Evolutionary conservation across 1,284 basidiomycete species (phyloP).

Genomic region (Cutaneotrichosporon curvatum): DNA sequence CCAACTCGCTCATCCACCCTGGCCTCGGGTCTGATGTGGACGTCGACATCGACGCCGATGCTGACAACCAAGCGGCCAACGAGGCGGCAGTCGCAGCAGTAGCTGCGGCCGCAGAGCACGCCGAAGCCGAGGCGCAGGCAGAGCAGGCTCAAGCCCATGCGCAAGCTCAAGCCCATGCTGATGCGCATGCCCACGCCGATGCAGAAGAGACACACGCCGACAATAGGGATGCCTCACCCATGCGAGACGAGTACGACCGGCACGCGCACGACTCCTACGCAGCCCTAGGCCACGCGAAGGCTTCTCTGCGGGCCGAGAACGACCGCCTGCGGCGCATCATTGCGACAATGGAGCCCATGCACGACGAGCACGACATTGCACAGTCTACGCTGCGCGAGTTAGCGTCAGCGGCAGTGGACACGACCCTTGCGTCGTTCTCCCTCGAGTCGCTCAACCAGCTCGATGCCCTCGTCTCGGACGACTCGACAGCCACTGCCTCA

Average conservation of each 20-base stretch:
- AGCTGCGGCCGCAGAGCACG: neutral
- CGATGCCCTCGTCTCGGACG: neutral
- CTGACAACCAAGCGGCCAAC: neutral
- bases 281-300: neutral
- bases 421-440: conserved; percentile 4
- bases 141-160: neutral
- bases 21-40: neutral
- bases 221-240: neutral
- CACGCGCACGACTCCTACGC: neutral
- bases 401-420: conserved; percentile 14
- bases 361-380: neutral
- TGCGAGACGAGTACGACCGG: no score
- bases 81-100: neutral
- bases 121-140: neutral
- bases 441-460: conserved; percentile 8
- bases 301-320: conserved; percentile 11
- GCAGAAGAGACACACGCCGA: neutral
- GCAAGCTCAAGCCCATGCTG: neutral
- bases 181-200: neutral
- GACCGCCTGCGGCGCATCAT: conserved; percentile 13
- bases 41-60: neutral
- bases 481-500: neutral
- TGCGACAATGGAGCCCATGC: conserved; percentile 4
- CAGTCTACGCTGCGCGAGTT: conserved; percentile 18
- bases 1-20: conserved; percentile 10